A percentile compares a stretch with the other conserved stretches of the same genome.
Conservation (phyloP, 106 monocot species). For the Acorus gramineus region DNA sequence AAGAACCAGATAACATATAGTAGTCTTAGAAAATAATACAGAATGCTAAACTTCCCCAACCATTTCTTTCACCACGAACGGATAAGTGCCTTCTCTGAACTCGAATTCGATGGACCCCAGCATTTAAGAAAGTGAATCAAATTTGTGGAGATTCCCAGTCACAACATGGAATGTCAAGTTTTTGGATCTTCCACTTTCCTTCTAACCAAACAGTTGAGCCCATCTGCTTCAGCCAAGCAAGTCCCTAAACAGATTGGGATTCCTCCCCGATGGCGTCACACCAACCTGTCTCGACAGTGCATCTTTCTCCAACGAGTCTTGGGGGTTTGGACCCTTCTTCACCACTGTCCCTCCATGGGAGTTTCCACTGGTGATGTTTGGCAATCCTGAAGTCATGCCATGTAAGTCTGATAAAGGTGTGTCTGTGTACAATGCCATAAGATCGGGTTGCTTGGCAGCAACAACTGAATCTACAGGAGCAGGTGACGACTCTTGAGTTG, state of each 20-base stretch:
- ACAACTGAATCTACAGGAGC: slow-evolving; percentile 5
- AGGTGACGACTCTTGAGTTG: slow-evolving; percentile 11
- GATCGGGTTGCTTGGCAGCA: slow-evolving; percentile 33
- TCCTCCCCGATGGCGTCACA: slow-evolving; percentile 70
- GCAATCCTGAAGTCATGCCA: neutral
- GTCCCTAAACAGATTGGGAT: slow-evolving; percentile 83
- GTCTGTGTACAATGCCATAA: slow-evolving; percentile 40
- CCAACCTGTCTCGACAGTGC: slow-evolving; percentile 76
- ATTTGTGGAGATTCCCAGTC: too few relatives aligned
- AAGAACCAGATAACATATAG: too few relatives aligned
- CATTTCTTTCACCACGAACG: too few relatives aligned
- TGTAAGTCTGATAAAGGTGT: neutral
- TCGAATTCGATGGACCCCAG: too few relatives aligned
- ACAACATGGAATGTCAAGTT: too few relatives aligned
- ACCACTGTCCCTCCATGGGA: slow-evolving; percentile 10
- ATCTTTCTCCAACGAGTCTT: slow-evolving; percentile 75
- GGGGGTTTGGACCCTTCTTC: slow-evolving; percentile 67
- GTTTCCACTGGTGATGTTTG: slow-evolving; percentile 3
- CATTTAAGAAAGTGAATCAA: too few relatives aligned
- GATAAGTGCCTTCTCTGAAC: too few relatives aligned
- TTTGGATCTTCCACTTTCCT: too few relatives aligned
- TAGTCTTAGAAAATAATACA: too few relatives aligned
- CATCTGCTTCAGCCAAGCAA: slow-evolving; percentile 44
- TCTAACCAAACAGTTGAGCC: too few relatives aligned
- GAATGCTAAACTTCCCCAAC: too few relatives aligned